Evolutionary conservation across 1,284 basidiomycete species (phyloP), one percentile per base, ranked within the genome.

Genomic region (Sparassis latifolia): DNA sequence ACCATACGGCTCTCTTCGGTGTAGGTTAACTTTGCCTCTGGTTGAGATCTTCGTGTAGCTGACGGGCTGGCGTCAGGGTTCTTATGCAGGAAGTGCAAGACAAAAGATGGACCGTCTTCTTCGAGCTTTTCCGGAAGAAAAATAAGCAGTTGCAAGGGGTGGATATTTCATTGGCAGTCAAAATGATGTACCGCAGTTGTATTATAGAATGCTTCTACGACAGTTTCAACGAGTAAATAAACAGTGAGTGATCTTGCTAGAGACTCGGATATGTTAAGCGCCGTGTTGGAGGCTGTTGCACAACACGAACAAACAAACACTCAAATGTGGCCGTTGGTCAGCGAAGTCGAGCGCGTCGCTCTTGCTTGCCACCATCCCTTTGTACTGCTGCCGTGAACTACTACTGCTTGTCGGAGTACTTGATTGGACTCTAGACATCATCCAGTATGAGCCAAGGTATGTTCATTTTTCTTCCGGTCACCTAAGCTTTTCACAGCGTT

Each of bases 1-100:
- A 94, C 59, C 89, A 90, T 59, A 85, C 86, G 0, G 70, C 86
- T 5, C 61, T 90, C 4, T 89, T 89, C 56, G 82, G 84, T 51
- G 87, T 86, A 58, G 67, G 80, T 70, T 28, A 31, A 31, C 46
- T 20, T 20, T 20, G 20, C 20, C 20, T 20, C 20, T 20, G 20
- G 20, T 20, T 20, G 20, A 20, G 20, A 35, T 38, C 35, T 3
- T 20, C 3, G 29, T 6, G 10, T 38, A 3, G 5, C 10, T 46
- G 10, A 33, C 20, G 29, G 42, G 7, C 35, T 53, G 50, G 5
- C 32, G n/a, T 43, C 60, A 84, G 83, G 78, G 78, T n/a, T 69
- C 72, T 48, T 86, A 86, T 60, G 75, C 78, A 9, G 55, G 66
- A 2, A 78, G 75, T 58, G 78, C 82, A 35, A 68, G 73, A 55